Conservation (phyloP, 1,284 basidiomycete species). For the Cutaneotrichosporon curvatum region DNA sequence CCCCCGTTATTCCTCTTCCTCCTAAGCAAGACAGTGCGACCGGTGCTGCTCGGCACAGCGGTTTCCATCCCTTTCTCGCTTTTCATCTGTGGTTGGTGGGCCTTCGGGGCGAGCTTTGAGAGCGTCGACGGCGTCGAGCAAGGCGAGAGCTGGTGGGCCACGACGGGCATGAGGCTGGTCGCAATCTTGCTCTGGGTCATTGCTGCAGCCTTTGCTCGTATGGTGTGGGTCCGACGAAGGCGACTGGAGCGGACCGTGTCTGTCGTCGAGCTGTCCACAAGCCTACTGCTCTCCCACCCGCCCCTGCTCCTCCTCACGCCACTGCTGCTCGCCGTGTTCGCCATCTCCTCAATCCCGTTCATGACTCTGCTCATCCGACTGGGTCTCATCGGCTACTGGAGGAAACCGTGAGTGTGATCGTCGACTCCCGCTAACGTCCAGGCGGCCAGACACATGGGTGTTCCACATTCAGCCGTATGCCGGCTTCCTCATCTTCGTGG, state of each 20-base stretch:
- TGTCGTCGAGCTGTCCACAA: slow-evolving; percentile 71
- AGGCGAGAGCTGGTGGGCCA: slow-evolving; percentile 64
- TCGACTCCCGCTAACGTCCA: not conserved
- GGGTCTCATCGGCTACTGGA: slow-evolving; percentile 63
- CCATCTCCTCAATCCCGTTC: slow-evolving; percentile 74
- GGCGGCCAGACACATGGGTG: slow-evolving; percentile 48
- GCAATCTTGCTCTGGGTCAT: slow-evolving; percentile 66
- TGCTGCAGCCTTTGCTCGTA: slow-evolving; percentile 62
- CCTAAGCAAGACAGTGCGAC: slow-evolving; percentile 67
- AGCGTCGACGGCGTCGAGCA: slow-evolving; percentile 61
- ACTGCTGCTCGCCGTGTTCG: slow-evolving; percentile 62
- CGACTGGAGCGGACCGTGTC: slow-evolving; percentile 54
- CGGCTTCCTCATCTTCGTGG: slow-evolving; percentile 67
- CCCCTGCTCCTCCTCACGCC: slow-evolving; percentile 75
- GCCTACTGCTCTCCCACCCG: slow-evolving; percentile 68
- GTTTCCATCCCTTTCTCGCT: slow-evolving; percentile 72
- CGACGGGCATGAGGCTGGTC: slow-evolving; percentile 62
- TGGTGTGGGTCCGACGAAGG: slow-evolving; percentile 60
- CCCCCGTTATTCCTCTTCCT: slow-evolving; percentile 72
- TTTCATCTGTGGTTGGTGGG: slow-evolving; percentile 74
- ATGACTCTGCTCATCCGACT: slow-evolving; percentile 74
- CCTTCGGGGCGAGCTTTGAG: slow-evolving; percentile 83
- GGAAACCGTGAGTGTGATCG: slow-evolving; percentile 29
- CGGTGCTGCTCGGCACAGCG: slow-evolving; percentile 71
- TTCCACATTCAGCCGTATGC: slow-evolving; percentile 76